These are phyloP conservation scores for Phaffomyces antillensis DNA, from an alignment of 805 yeast genomes.

Conservation along the genomic window DNA sequence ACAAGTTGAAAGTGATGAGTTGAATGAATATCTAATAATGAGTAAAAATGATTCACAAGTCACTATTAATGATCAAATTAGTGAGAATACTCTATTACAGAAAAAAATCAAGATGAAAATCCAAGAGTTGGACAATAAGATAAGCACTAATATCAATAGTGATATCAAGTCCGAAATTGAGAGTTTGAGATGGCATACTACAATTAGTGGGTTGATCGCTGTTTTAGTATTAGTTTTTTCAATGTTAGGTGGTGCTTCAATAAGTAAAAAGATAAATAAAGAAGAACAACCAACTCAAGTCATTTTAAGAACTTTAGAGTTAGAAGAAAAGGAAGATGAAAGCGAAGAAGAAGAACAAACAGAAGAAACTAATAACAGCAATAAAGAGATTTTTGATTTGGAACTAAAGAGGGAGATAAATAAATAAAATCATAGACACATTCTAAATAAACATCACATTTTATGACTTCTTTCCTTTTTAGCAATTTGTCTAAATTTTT, in stretches of 20 bases:
- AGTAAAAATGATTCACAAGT: slow-evolving; percentile 74
- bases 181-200: slow-evolving; percentile 85
- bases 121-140: slow-evolving; percentile 79
- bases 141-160: slow-evolving; percentile 72
- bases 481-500: slow-evolving; percentile 50
- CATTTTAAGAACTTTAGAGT: slow-evolving; percentile 26
- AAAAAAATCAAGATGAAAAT: slow-evolving; percentile 60
- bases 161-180: slow-evolving; percentile 85
- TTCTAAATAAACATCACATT: slow-evolving; percentile 27
- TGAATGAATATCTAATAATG: slow-evolving; percentile 52
- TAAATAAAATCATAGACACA: background rate
- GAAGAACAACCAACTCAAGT: slow-evolving; percentile 28
- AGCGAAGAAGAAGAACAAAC: slow-evolving; percentile 29
- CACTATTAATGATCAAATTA: slow-evolving; percentile 78
- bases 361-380: background rate
- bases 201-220: slow-evolving; percentile 79
- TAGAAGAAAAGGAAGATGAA: slow-evolving; percentile 24
- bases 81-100: slow-evolving; percentile 72
- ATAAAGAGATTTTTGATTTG: background rate
- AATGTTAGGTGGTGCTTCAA: slow-evolving; percentile 46
- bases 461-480: slow-evolving; percentile 55
- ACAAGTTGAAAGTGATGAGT: slow-evolving; percentile 67
- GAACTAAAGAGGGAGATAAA: slow-evolving; percentile 4
- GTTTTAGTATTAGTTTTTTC: slow-evolving; percentile 59
- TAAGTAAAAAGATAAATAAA: slow-evolving; percentile 29